Conservation (phyloP, 2,329 filamentous ascomycete genomes). For the Pseudogymnoascus sp. region DNA sequence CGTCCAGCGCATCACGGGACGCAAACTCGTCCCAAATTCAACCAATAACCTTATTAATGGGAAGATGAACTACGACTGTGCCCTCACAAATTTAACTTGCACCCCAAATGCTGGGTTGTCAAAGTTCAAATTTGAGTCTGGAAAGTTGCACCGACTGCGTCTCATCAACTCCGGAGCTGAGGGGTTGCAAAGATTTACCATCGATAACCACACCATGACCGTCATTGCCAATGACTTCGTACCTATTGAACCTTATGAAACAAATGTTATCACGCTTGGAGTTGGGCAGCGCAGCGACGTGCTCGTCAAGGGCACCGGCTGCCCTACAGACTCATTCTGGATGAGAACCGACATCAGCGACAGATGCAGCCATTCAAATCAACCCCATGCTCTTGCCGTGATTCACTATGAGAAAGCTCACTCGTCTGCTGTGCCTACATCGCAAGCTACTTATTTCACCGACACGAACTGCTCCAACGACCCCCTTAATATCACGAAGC, state of each 20-base stretch:
- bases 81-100: neutral
- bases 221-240: conserved; percentile 59
- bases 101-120: conserved; percentile 24
- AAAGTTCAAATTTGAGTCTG: conserved; percentile 33
- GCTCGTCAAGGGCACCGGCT: conserved; percentile 31
- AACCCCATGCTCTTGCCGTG: conserved; percentile 49
- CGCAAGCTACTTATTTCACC: conserved; percentile 19
- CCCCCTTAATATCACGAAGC: neutral
- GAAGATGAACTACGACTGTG: conserved; percentile 23
- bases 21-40: neutral
- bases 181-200: conserved; percentile 38
- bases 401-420: conserved; percentile 58
- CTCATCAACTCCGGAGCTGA: conserved; percentile 41
- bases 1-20: neutral
- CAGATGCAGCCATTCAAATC: conserved; percentile 39
- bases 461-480: conserved; percentile 1
- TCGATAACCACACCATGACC: conserved; percentile 47
- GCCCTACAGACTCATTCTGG: conserved; percentile 3
- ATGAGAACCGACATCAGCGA: conserved; percentile 29
- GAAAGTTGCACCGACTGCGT: conserved; percentile 39
- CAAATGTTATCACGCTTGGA: conserved; percentile 44
- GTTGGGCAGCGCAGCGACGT: conserved; percentile 43
- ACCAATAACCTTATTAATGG: conserved; percentile 29
- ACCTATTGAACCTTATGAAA: conserved; percentile 43
- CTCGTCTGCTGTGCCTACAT: conserved; percentile 40